A percentile compares a stretch with the other conserved stretches of the same genome.
Conservation (phyloP, 2,329 filamentous ascomycete genomes). For the Cytospora leucostoma region DNA sequence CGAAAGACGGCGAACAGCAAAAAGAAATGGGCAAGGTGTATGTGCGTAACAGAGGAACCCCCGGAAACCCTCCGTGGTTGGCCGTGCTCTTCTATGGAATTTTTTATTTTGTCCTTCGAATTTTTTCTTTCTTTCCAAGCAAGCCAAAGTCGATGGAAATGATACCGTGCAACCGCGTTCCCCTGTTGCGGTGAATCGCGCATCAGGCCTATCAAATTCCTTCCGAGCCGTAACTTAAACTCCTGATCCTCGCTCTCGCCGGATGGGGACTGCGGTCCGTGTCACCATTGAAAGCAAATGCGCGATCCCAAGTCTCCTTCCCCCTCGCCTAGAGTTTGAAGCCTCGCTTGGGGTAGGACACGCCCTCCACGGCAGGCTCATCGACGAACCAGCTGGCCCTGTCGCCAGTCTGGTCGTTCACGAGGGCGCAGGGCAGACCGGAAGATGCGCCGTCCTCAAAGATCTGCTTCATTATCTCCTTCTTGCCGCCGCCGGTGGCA, state of each 20-base stretch:
- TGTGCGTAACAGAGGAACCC: background rate
- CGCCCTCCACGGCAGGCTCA: constrained; percentile 78
- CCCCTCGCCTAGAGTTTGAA: constrained; percentile 58
- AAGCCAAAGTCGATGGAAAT: constrained; percentile 1
- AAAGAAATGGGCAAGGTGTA: background rate
- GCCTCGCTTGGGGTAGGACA: constrained; percentile 76
- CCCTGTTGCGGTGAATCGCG: background rate
- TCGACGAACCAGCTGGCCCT: constrained; percentile 97
- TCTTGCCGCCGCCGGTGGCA: constrained; percentile 85
- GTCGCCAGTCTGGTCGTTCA: constrained; percentile 82
- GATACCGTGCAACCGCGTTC: background rate
- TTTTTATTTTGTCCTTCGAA: background rate
- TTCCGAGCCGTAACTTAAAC: constrained; percentile 15
- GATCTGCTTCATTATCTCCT: constrained; percentile 88
- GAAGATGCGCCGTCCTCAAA: constrained; percentile 72
- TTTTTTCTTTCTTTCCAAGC: constrained; percentile 9
- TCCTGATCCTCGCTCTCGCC: constrained; percentile 13
- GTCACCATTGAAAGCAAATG: constrained; percentile 8
- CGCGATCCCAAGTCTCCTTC: constrained; percentile 24
- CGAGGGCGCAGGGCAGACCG: constrained; percentile 79
- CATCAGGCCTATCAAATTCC: background rate
- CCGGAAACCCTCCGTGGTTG: background rate
- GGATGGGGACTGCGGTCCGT: constrained; percentile 9
- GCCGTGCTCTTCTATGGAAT: constrained; percentile 15
- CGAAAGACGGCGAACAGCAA: constrained; percentile 13